A percentile compares a stretch with the other conserved stretches of the same genome.
Conservation (phyloP, 305 asterid genomes). For the Caryopteris hybrid region DNA sequence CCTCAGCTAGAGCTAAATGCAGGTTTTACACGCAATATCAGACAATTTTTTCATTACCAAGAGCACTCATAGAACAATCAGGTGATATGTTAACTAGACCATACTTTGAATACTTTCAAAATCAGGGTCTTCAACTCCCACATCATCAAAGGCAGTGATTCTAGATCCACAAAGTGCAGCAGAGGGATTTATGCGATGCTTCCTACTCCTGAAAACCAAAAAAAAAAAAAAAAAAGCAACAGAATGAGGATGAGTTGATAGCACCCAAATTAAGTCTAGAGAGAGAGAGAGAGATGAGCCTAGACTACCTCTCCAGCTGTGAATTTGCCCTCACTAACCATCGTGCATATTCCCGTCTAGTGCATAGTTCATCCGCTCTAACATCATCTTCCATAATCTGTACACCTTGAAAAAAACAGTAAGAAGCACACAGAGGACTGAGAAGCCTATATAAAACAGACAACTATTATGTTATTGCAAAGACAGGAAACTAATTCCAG, state of each 20-base stretch:
- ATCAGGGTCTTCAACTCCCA: conserved; percentile 73
- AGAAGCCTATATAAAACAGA: conserved; percentile 11
- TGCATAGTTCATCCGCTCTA: conserved; percentile 72
- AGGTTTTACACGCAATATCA: conserved; percentile 20
- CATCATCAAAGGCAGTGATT: conserved; percentile 68
- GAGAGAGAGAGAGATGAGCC: conserved; percentile 5
- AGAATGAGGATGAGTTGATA: conserved; percentile 3
- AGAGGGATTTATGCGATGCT: conserved; percentile 51
- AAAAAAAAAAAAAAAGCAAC: conserved; percentile 17
- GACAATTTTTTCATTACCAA: conserved; percentile 1
- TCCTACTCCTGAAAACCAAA: conserved; percentile 49
- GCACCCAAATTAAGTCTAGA: neutral
- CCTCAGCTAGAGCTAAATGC: conserved; percentile 76
- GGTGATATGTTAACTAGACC: conserved; percentile 17
- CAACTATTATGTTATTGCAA: neutral
- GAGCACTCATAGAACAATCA: neutral
- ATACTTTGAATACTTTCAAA: conserved; percentile 76
- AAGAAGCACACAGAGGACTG: conserved; percentile 30
- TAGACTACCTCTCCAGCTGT: conserved; percentile 66
- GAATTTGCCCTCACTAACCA: conserved; percentile 72
- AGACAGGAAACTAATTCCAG: conserved; percentile 8
- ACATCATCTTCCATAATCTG: conserved; percentile 83
- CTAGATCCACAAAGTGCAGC: conserved; percentile 75
- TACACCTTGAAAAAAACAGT: conserved; percentile 32
- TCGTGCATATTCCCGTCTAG: conserved; percentile 89